Conservation (phyloP, 768 basidiomycete genomes). For the Mycena sanguinolenta region DNA sequence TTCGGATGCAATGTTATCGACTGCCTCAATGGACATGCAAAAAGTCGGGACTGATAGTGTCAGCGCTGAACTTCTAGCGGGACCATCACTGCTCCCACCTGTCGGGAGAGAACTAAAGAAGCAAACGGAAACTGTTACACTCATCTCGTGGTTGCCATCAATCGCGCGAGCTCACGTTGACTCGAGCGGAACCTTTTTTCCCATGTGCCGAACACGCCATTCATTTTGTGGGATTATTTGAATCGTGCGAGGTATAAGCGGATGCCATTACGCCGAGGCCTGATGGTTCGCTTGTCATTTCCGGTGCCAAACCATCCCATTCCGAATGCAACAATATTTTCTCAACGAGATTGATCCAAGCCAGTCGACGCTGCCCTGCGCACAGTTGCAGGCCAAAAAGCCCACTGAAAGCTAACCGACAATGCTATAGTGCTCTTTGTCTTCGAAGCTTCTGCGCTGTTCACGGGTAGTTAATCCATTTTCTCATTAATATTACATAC, state of each 20-base stretch:
- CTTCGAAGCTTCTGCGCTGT: slow-evolving; percentile 35
- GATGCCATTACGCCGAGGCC: slow-evolving; percentile 7
- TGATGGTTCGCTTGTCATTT: slow-evolving; percentile 12
- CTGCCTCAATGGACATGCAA: background rate
- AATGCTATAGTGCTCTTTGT: slow-evolving; percentile 31
- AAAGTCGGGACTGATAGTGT: slow-evolving; percentile 11
- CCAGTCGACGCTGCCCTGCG: background rate
- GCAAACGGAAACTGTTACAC: slow-evolving; percentile 19
- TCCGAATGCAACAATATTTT: background rate
- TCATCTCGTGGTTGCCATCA: slow-evolving; percentile 25
- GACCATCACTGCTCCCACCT: slow-evolving; percentile 11
- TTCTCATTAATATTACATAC: slow-evolving; percentile 30
- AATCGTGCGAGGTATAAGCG: background rate
- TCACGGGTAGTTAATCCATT: slow-evolving; percentile 34
- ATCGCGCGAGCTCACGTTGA: slow-evolving; percentile 3
- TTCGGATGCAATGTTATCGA: background rate
- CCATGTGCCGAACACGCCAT: slow-evolving; percentile 11
- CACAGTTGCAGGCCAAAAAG: slow-evolving; percentile 9
- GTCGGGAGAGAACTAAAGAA: slow-evolving; percentile 17
- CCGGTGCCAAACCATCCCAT: slow-evolving; percentile 6
- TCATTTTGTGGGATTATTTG: background rate
- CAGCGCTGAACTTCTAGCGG: background rate
- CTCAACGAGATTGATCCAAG: background rate
- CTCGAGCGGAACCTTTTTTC: slow-evolving; percentile 24
- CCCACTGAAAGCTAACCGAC: slow-evolving; percentile 27